Base-by-base conservation (phyloP, 2,329 filamentous ascomycete species). In the Paracoccidioides brasiliensis region DNA sequence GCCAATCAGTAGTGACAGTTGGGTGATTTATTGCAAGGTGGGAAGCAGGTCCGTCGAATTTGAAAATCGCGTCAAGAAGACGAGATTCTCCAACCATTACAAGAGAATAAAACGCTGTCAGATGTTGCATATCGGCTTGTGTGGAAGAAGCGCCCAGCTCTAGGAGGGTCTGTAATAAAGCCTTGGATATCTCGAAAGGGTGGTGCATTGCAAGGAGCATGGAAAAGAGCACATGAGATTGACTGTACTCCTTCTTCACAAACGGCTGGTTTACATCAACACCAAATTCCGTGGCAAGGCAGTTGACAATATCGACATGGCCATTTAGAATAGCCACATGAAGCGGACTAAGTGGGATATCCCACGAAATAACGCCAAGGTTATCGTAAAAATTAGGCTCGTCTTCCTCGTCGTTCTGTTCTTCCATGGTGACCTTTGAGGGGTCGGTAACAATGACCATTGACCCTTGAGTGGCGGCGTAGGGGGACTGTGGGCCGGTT, bases 361-460 rank as follows among this genome's bases (percentile, higher is more conserved):
- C 88, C 89, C 89, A 95, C 1, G 87, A 81, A n/a, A 86, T 66
- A 1, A 85, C 79, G 60, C 94, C 55, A 30, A 58, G 84, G 57
- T 90, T 78, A 61, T 93, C 82, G 67, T 86, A 91, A 53, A 90
- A 79, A 68, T 95, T 88, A 0, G 88, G 87, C 22, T 86, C 85
- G 8, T 56, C 22, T 5, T 54, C 45, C 12, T 46, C 32, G 2
- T 59, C 58, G 10, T 62, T 60, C 1, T 61, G 49, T 49, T 77
- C 76, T 14, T 45, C 48, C 10, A 22, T 46, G 1, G 48, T 30
- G 15, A 37, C 6, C 12, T 58, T 42, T 9, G 48, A 32, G 7
- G 44, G 12, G 10, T 38, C 38, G 57, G 45, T 35, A 15, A 90
- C 72, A 53, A 88, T 86, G 60, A 91, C 79, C 61, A 87, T 89